Percentiles rank a stretch among this genome's conserved stretches.
phyloP scores from a whole-genome alignment of 495 filamentous ascomycete species.

The Pyrenula aspistea region DNA sequence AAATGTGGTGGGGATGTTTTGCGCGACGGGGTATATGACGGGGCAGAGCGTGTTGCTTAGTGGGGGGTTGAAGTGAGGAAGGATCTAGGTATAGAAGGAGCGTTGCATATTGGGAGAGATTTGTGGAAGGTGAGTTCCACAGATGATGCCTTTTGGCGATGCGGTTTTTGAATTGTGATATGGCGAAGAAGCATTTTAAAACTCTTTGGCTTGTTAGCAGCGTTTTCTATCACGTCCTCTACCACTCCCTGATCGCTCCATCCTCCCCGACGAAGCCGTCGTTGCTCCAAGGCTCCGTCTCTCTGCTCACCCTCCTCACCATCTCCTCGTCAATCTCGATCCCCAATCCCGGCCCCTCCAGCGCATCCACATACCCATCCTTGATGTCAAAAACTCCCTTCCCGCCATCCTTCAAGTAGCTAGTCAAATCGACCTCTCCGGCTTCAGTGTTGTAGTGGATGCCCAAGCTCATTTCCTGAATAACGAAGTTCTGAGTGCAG shows the following conservation, averaged over 20 bases:
- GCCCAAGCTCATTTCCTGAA: conserved; percentile 71
- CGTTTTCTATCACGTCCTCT: too few species aligned
- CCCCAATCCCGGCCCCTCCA: conserved; percentile 53
- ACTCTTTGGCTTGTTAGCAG: too few species aligned
- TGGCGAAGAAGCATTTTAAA: too few species aligned
- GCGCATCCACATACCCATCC: conserved; percentile 53
- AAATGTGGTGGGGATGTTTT: conserved; percentile 55
- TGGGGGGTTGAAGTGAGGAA: too few species aligned
- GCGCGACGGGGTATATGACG: conserved; percentile 59
- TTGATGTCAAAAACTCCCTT: conserved; percentile 48
- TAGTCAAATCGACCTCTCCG: conserved; percentile 53
- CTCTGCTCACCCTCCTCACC: conserved; percentile 41
- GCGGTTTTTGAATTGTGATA: too few species aligned
- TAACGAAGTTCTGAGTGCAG: conserved; percentile 55
- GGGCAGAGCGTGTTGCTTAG: conserved; percentile 46
- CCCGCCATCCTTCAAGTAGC: conserved; percentile 47
- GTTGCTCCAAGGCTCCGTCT: conserved; percentile 40
- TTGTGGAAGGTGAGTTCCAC: too few species aligned
- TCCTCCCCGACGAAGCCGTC: conserved; percentile 61
- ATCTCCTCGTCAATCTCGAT: conserved; percentile 64
- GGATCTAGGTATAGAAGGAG: too few species aligned
- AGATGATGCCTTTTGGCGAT: too few species aligned
- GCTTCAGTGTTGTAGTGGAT: conserved; percentile 66
- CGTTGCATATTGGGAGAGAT: too few species aligned
- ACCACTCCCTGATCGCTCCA: conserved; percentile 66